phyloP scores from a whole-genome alignment of 2,329 filamentous ascomycete genomes.

The Claviceps sp. region DNA sequence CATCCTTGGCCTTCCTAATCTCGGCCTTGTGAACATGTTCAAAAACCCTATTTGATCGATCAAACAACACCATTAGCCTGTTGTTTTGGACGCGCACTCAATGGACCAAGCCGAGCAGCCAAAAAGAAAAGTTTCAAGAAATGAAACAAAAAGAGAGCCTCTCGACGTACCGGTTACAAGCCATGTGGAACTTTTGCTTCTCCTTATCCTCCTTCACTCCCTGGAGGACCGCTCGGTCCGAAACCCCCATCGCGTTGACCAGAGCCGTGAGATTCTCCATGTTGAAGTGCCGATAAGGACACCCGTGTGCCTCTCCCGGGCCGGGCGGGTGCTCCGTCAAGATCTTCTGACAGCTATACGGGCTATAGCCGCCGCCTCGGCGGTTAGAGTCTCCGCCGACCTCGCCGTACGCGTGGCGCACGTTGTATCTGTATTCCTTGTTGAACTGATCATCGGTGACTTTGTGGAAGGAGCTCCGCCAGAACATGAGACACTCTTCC shows the following conservation, averaged over 20 bases:
- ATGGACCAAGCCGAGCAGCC: too few species aligned
- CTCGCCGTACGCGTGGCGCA: constrained; percentile 89
- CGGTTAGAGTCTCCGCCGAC: constrained; percentile 87
- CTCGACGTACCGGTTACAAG: constrained; percentile 64
- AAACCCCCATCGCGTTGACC: constrained; percentile 66
- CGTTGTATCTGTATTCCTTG: constrained; percentile 95
- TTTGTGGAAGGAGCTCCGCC: constrained; percentile 74
- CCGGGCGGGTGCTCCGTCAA: constrained; percentile 79
- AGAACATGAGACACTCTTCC: constrained; percentile 88
- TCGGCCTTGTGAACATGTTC: constrained; percentile 72
- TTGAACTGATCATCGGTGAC: constrained; percentile 91
- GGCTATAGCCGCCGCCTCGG: constrained; percentile 74
- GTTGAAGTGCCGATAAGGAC: constrained; percentile 86
- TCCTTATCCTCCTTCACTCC: constrained; percentile 82
- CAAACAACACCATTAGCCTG: not conserved
- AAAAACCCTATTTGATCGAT: constrained; percentile 50
- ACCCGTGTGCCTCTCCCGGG: constrained; percentile 84
- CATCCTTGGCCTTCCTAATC: constrained; percentile 63
- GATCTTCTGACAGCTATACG: constrained; percentile 91
- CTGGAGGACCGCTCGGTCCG: constrained; percentile 62
- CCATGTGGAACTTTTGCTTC: constrained; percentile 82
- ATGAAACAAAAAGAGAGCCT: not conserved
- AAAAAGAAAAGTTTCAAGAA: not conserved
- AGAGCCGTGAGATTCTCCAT: constrained; percentile 71
- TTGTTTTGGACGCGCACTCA: too few species aligned